Evolutionary conservation across 768 basidiomycete species (phyloP), one percentile per base, ranked within the genome.

Genomic region (Leccinum arenicola): DNA sequence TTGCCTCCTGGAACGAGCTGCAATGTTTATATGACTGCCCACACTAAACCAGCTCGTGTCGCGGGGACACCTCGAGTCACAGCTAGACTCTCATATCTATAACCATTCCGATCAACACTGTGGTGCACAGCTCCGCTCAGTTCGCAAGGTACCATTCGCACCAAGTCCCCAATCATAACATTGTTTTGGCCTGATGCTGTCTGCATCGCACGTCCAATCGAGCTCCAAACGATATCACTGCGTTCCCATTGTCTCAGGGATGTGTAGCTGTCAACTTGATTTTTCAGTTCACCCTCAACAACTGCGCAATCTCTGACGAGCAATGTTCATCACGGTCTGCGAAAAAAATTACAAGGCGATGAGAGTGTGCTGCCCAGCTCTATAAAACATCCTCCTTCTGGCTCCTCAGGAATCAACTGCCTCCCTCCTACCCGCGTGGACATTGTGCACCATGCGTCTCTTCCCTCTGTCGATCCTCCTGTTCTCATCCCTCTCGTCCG

Each of bases 221-320:
- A 23, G 47, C 14, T 23, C 21, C 12, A 23, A 48, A 29, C 27
- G 25, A 14, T 21, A 29, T 27, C 48, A 3, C 51, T 27, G 3
- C n/a, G 45, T 58, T 58, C 60, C 38, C 57, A 59, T 57, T n/a
- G 8, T 58, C 14, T 40, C 60, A 59, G 23, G 50, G 57, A 8
- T n/a, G 35, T 15, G 49, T n/a, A n/a, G n/a, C 19, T 19, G 29
- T n/a, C 10, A 31, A 29, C 5, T n/a, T 45, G 25, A 25, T 6
- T 12, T 25, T 54, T 38, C 33, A 27, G 47, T 11, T 31, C 50
- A 19, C 31, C 50, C 4, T 5, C n/a, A 27, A 15, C 38, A 35
- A n/a, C 45, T 33, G 40, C 11, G 7, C n/a, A 38, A 25, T 54
- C n/a, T 6, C 40, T 19, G 53, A 12, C 23, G 11, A 45, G 29